Percentiles rank a stretch among this genome's conserved stretches.
Evolutionary conservation across 23 red algal species (phyloP).

Genomic region (Cyanidiococcus yangmingshanensis): DNA sequence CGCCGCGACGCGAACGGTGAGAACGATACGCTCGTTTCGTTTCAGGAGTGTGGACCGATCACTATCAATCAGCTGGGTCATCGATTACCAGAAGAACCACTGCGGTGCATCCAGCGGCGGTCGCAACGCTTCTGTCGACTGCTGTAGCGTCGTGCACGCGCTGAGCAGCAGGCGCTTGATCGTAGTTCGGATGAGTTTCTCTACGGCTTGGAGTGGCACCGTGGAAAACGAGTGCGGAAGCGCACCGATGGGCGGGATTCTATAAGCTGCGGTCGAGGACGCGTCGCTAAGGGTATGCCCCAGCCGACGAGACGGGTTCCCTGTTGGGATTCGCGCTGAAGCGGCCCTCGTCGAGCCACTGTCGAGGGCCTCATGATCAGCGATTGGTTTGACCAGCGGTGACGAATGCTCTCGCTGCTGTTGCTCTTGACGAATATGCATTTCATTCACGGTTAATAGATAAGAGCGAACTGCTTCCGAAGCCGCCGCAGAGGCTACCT

Average conservation of each 20-base stretch:
- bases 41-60: no score
- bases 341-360: no score
- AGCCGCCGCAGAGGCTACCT: slow-evolving; percentile 20
- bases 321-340: no score
- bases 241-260: no score
- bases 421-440: slow-evolving; percentile 7
- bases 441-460: slow-evolving; percentile 20
- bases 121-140: background rate
- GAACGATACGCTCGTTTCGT: no score
- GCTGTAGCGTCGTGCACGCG: background rate
- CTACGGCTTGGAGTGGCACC: background rate
- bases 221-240: background rate
- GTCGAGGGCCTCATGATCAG: no score
- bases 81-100: slow-evolving; percentile 9
- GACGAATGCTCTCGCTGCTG: background rate
- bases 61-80: no score
- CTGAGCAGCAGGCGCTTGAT: background rate
- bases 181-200: background rate
- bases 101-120: background rate
- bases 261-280: no score
- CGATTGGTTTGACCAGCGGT: background rate
- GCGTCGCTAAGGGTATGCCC: no score
- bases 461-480: slow-evolving; percentile 25
- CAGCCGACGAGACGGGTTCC: no score
- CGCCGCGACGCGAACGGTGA: no score